Conservation (phyloP, 306 rosid species). For the Cicer judaicum region DNA sequence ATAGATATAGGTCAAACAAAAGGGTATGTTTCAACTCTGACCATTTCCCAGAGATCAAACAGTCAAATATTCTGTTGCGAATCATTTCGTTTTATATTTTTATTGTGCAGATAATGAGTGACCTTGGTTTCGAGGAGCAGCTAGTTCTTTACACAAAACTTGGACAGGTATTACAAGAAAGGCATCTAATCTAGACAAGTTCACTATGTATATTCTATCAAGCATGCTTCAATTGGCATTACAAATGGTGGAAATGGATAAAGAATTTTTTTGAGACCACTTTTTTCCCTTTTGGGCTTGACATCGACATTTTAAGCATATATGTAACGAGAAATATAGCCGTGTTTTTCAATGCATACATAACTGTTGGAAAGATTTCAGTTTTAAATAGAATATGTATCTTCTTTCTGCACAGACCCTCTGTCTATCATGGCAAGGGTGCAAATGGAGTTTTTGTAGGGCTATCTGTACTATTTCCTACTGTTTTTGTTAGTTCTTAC, state of each 20-base stretch:
- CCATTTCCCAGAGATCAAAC: constrained; percentile 4
- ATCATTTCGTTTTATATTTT: constrained; percentile 11
- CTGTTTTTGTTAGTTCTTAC: constrained; percentile 13
- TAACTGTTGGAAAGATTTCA: constrained; percentile 15
- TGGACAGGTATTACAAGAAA: constrained; percentile 65
- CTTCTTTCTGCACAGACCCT: neutral
- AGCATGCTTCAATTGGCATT: constrained; percentile 37
- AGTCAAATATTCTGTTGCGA: neutral
- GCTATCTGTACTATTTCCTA: constrained; percentile 15
- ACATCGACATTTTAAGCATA: constrained; percentile 22
- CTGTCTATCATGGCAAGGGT: constrained; percentile 3
- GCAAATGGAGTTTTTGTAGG: constrained; percentile 3
- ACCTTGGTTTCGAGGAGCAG: constrained; percentile 85
- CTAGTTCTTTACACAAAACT: constrained; percentile 68
- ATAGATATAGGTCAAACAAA: constrained; percentile 17
- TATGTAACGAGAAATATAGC: neutral
- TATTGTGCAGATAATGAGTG: constrained; percentile 67
- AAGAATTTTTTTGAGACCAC: constrained; percentile 5
- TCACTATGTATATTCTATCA: constrained; percentile 41
- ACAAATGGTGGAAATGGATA: constrained; percentile 35
- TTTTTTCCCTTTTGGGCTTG: constrained; percentile 26
- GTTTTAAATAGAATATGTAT: neutral
- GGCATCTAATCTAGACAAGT: constrained; percentile 45
- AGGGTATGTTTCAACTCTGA: neutral
- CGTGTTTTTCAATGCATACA: constrained; percentile 25